Conservation (phyloP, 2,329 filamentous ascomycete species). For the Fusarium lateritium region DNA sequence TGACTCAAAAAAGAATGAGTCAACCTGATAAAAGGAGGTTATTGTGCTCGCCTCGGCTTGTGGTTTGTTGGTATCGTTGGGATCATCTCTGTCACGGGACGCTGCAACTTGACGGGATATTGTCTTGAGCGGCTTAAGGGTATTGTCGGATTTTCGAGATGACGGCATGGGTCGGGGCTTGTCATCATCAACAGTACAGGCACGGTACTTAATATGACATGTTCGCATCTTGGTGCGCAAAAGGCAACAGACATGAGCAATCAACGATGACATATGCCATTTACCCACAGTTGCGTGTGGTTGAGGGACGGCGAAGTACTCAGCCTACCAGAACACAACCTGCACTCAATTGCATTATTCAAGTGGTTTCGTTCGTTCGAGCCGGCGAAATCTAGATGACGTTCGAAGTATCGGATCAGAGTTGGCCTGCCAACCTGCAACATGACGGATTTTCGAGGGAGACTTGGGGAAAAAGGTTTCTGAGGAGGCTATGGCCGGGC, state of each 20-base stretch:
- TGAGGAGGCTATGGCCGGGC: not conserved
- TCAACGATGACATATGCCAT: not conserved
- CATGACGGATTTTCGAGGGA: not conserved
- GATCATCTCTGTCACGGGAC: constrained; percentile 14
- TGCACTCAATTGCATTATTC: not conserved
- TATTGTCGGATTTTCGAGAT: not conserved
- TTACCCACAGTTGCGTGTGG: not conserved
- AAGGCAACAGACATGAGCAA: constrained; percentile 5
- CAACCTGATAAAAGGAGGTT: not conserved
- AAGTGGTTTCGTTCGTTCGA: not conserved
- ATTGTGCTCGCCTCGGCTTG: constrained; percentile 7
- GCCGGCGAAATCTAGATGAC: not conserved
- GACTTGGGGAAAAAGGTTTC: constrained; percentile 1
- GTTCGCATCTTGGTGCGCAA: constrained; percentile 16
- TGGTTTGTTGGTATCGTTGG: constrained; percentile 18
- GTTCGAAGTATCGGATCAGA: not conserved
- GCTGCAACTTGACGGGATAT: not conserved
- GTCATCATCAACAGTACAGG: constrained; percentile 1
- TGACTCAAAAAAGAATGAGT: constrained; percentile 1
- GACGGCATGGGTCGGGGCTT: constrained; percentile 5
- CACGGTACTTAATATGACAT: not conserved
- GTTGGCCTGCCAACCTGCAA: not conserved
- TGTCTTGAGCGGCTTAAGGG: constrained; percentile 6
- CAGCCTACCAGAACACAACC: not conserved
- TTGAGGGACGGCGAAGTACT: not conserved